A percentile compares a stretch with the other conserved stretches of the same genome.
Conservation (phyloP, 768 basidiomycete genomes). For the Xerocomellus chrysenteron region DNA sequence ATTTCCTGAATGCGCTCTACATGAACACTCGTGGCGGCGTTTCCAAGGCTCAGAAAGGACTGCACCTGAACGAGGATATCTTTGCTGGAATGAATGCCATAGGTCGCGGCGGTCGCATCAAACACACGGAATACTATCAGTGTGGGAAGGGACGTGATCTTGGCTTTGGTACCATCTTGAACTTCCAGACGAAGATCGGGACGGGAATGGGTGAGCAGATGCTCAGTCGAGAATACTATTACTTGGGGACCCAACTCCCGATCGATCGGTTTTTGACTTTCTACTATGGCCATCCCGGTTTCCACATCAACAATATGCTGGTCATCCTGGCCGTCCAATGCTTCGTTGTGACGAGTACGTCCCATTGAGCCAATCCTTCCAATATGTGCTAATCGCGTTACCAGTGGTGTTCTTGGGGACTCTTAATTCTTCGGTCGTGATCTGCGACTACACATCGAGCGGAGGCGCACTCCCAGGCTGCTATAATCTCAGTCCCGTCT, state of each 20-base stretch:
- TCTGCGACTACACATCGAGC: constrained; percentile 75
- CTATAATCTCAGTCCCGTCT: constrained; percentile 92
- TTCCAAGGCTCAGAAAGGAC: constrained; percentile 97
- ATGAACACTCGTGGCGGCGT: constrained; percentile 99
- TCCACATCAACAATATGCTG: constrained; percentile 99
- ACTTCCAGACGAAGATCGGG: constrained; percentile 99
- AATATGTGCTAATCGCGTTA: constrained; percentile 16
- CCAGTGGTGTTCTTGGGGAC: constrained; percentile 95
- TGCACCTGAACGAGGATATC: constrained; percentile 99
- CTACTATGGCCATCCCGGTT: constrained; percentile 99
- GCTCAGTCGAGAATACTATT: constrained; percentile 99
- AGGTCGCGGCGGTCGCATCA: constrained; percentile 95
- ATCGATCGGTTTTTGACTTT: constrained; percentile 99
- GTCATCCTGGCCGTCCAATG: constrained; percentile 96
- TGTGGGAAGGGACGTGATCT: constrained; percentile 99
- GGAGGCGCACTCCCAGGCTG: constrained; percentile 85
- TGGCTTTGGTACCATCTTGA: constrained; percentile 97
- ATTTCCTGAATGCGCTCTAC: constrained; percentile 96
- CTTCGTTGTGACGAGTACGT: constrained; percentile 88
- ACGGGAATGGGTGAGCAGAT: constrained; percentile 99
- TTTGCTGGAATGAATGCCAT: constrained; percentile 99
- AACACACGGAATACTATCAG: constrained; percentile 99
- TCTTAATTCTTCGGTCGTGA: constrained; percentile 72
- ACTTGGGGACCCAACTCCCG: constrained; percentile 95
- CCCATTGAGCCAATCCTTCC: background rate